Percentiles rank a stretch among this genome's conserved stretches.
Evolutionary conservation across 441 rosid genomes (phyloP).

Genomic region (Gossypium trilobum): DNA sequence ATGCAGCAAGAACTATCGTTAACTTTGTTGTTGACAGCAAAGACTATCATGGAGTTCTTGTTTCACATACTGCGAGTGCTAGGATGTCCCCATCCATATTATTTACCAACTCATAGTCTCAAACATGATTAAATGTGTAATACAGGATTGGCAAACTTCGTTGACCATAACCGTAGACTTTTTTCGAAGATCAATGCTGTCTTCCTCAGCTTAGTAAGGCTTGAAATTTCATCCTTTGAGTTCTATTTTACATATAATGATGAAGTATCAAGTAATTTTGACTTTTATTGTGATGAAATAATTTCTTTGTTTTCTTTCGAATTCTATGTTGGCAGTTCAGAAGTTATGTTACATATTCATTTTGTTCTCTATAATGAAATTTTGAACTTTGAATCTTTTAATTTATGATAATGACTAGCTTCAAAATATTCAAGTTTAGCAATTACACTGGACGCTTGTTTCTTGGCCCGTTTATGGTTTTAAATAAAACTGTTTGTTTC

Average conservation of each 20-base stretch:
- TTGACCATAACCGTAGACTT: conserved; percentile 62
- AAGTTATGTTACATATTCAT: neutral
- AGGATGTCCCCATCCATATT: neutral
- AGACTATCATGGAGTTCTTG: neutral
- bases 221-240: conserved; percentile 14
- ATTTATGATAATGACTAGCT: neutral
- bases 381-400: neutral
- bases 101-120: neutral
- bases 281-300: neutral
- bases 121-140: conserved; percentile 19
- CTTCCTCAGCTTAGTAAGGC: conserved; percentile 72
- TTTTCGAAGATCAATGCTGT: conserved; percentile 56
- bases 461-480: neutral
- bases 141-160: conserved; percentile 61
- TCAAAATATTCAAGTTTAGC: neutral
- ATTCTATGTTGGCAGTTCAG: neutral
- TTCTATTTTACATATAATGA: conserved; percentile 3
- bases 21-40: neutral
- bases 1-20: neutral
- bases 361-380: neutral
- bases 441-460: neutral
- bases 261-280: neutral
- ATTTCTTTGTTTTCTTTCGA: neutral
- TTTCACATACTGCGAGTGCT: neutral
- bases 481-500: neutral